Conservation (phyloP, 306 rosid species). For the Hippophae rhamnoides region DNA sequence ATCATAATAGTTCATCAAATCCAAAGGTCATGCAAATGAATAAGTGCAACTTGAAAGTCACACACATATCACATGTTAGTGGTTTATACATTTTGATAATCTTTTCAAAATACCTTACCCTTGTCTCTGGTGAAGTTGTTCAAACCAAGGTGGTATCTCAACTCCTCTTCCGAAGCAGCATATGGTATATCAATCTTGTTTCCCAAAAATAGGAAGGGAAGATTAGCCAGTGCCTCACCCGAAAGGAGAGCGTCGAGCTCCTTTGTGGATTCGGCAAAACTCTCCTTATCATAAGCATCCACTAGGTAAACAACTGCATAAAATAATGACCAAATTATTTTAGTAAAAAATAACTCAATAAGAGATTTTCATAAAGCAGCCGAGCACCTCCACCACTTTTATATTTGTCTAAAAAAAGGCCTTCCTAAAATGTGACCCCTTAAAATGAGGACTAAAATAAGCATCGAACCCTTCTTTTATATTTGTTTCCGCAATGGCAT, state of each 20-base stretch:
- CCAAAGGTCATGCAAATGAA: too few relatives aligned
- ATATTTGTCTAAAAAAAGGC: background rate
- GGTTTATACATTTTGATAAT: too few relatives aligned
- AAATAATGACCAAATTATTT: conserved; percentile 1
- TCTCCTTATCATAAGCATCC: conserved; percentile 74
- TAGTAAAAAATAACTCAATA: background rate
- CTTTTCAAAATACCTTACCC: conserved; percentile 45
- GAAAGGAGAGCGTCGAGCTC: conserved; percentile 82
- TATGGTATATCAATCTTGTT: conserved; percentile 76
- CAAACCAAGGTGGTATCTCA: conserved; percentile 65
- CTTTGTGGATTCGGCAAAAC: conserved; percentile 67
- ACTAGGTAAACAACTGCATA: conserved; percentile 62
- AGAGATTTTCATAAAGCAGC: background rate
- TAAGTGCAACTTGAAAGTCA: too few relatives aligned
- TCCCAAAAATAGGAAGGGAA: conserved; percentile 77
- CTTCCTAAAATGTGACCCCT: too few relatives aligned
- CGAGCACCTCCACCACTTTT: background rate
- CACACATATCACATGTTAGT: too few relatives aligned
- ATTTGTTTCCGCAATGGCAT: too few relatives aligned
- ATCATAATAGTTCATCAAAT: too few relatives aligned
- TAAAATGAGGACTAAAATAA: too few relatives aligned
- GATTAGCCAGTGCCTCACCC: conserved; percentile 57
- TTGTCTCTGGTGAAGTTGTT: conserved; percentile 83
- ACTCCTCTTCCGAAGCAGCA: conserved; percentile 83
- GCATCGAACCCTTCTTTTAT: background rate